phyloP scores from a whole-genome alignment of 805 yeast genomes.

The Teunomyces panamensis region DNA sequence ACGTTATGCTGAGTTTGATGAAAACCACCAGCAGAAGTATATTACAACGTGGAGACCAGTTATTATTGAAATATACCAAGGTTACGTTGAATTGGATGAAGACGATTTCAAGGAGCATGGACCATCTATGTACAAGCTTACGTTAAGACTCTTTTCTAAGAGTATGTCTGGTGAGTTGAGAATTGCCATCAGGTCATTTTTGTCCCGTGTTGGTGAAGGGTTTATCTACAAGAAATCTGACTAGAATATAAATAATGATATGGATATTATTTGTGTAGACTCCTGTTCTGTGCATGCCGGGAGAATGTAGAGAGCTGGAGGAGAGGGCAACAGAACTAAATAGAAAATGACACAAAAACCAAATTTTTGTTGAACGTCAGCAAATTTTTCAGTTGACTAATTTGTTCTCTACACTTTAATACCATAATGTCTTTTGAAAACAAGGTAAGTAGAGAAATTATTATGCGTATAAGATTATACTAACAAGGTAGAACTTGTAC shows the following conservation, averaged over 20 bases:
- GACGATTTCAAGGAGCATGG: constrained; percentile 61
- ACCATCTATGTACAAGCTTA: constrained; percentile 58
- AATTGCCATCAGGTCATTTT: constrained; percentile 56
- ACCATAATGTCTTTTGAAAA: constrained; percentile 44
- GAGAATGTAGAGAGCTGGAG: not conserved
- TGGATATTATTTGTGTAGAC: not conserved
- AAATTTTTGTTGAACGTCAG: constrained; percentile 9
- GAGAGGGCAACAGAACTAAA: not conserved
- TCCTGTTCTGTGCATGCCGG: not conserved
- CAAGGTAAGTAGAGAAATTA: constrained; percentile 36
- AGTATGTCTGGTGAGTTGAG: constrained; percentile 61
- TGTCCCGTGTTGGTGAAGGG: constrained; percentile 49
- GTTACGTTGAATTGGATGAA: constrained; percentile 73
- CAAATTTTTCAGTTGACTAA: constrained; percentile 9
- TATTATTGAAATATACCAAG: constrained; percentile 81
- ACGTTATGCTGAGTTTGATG: constrained; percentile 71
- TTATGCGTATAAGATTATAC: not conserved
- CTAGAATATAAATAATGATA: constrained; percentile 1
- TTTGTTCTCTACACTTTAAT: constrained; percentile 5
- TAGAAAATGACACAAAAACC: constrained; percentile 8
- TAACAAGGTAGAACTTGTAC: constrained; percentile 61
- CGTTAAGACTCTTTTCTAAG: constrained; percentile 58
- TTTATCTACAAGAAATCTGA: constrained; percentile 18
- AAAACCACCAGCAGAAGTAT: constrained; percentile 73
- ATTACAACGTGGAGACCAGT: constrained; percentile 90